A percentile compares a stretch with the other conserved stretches of the same genome.
These are phyloP conservation scores for Talaromyces borbonicus DNA, from an alignment of 495 filamentous ascomycete genomes.

Conservation along the genomic window DNA sequence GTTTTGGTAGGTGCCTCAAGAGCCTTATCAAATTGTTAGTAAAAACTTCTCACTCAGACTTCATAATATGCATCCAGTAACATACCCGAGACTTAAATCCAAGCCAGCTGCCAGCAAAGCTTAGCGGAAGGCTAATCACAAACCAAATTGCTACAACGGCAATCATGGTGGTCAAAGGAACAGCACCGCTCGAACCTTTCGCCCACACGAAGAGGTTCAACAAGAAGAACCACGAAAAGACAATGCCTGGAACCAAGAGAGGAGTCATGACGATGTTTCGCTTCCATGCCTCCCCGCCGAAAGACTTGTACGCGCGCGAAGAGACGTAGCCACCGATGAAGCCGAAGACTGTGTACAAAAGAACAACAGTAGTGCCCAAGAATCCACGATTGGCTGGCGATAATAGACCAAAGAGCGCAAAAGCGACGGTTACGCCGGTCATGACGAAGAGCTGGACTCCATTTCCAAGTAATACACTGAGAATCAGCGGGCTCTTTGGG, in stretches of 20 bases:
- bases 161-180: constrained; percentile 95
- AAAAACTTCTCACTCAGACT: background rate
- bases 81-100: constrained; percentile 61
- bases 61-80: background rate
- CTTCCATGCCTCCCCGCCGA: constrained; percentile 90
- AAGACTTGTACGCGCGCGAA: constrained; percentile 80
- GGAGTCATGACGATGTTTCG: constrained; percentile 84
- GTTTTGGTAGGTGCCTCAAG: constrained; percentile 78
- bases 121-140: constrained; percentile 84
- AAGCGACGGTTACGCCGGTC: constrained; percentile 87
- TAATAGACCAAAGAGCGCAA: constrained; percentile 88
- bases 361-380: constrained; percentile 78
- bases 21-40: constrained; percentile 23
- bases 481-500: constrained; percentile 68
- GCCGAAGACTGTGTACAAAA: constrained; percentile 87
- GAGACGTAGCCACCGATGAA: constrained; percentile 91
- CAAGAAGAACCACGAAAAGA: constrained; percentile 84
- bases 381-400: constrained; percentile 92
- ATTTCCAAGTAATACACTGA: constrained; percentile 85
- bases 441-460: constrained; percentile 96
- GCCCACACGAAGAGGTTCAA: constrained; percentile 95
- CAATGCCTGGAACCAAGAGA: constrained; percentile 71
- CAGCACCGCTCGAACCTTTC: constrained; percentile 79
- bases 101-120: constrained; percentile 83
- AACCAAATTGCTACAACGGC: constrained; percentile 93